Base-by-base conservation (phyloP, 2,329 filamentous ascomycete genomes). In the Rhinocladiella mackenziei region DNA sequence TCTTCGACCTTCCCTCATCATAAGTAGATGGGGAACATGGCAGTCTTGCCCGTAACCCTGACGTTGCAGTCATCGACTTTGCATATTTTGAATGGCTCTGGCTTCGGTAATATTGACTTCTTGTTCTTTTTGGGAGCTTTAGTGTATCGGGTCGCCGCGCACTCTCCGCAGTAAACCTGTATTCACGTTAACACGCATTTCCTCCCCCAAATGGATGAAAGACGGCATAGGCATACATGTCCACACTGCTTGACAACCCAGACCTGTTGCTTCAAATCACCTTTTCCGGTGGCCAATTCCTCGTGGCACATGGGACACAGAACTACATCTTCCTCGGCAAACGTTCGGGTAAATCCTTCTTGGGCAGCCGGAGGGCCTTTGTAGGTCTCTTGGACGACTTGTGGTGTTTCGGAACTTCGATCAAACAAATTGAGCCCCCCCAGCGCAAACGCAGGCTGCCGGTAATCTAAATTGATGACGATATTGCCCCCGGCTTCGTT, bases 161-260 rank as follows among this genome's bases (percentile, higher is more conserved):
- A 73, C 53, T 67, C 66, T 30, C 70, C 70, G 54, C 70, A 73
- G 46, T 73, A 73, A 9, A 72, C 70, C 70, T 73, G 33, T 18
- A 47, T 26, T n/a, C 8, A 38, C 11, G 43, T 47, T 26, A 53
- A 36, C 20, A n/a, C n/a, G 34, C 13, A 9, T n/a, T 32, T 5
- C 8, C 8, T 15, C 4, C 5, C 29, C 22, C 13, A 38, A 48
- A 20, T 31, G 3, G n/a, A 13, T 8, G 18, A 28, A 57, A 23
- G 55, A 45, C 28, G 11, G 31, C 28, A 22, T 26, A 29, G 31
- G 72, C 78, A 65, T 76, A 97, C 92, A 69, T 98, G 92, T 53
- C 92, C 92, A 63, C 92, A 98, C 39, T 76, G 76, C 65, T 89
- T 95, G 25, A 92, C 75, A 1, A 92, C 84, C 89, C 89, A 97